phyloP scores from a whole-genome alignment of 306 rosid genomes.

The Oxytropis ochrocephala region DNA sequence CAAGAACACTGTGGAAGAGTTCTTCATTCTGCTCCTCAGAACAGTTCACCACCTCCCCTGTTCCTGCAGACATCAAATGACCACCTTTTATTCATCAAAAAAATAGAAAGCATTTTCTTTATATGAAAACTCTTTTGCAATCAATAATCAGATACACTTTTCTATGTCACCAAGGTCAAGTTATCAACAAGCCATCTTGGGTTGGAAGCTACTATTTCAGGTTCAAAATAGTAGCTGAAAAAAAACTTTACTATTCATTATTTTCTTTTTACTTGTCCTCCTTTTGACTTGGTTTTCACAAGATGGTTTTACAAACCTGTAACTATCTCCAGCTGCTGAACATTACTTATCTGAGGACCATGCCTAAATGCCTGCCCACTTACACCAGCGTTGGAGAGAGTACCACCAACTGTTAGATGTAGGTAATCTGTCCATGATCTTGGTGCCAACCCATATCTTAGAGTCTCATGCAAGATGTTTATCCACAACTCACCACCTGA shows the following conservation, averaged over 20 bases:
- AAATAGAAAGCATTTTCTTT: not conserved
- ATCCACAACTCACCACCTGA: conserved; percentile 97
- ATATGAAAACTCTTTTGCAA: not conserved
- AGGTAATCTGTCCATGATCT: conserved; percentile 96
- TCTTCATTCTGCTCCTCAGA: no score
- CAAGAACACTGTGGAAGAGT: no score
- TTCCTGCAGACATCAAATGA: not conserved
- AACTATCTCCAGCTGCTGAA: no score
- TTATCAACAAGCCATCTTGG: conserved; percentile 13
- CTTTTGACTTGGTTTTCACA: not conserved
- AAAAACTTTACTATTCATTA: not conserved
- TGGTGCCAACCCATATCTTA: conserved; percentile 78
- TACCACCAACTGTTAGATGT: conserved; percentile 91
- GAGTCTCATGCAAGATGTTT: conserved; percentile 76
- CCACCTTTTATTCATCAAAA: not conserved
- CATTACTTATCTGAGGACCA: no score
- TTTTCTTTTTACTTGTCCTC: not conserved
- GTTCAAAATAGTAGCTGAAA: not conserved
- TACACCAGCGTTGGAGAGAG: conserved; percentile 91
- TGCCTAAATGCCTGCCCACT: no score
- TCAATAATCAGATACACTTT: not conserved
- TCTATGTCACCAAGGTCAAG: not conserved
- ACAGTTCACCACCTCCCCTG: no score
- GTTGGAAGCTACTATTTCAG: not conserved
- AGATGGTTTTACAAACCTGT: no score